Base-by-base conservation (phyloP, 306 rosid species). In the Luffa acutangula region DNA sequence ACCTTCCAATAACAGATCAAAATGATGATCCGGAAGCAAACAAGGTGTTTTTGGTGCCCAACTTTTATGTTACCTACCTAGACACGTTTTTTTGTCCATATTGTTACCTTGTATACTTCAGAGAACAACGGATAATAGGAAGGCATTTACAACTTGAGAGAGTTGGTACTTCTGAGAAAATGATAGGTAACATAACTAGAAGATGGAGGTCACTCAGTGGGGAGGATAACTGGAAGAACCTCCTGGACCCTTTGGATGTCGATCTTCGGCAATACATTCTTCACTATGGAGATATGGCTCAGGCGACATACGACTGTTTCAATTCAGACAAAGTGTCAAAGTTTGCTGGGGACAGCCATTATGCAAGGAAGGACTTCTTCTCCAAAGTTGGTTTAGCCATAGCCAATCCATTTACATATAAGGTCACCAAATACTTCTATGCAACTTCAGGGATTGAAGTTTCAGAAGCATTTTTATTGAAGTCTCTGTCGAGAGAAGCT, bases 201-300 rank as follows among this genome's bases (percentile, higher is more conserved):
- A 89, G 71, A 78, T 94, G 94, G 98, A 82, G 84, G 72, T 13
- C 80, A 2, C 92, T 88, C 10, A 89, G 91, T 52, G 97, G 97
- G 9, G 45, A 76, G 81, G 49, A 70, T 53, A 18, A 87, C n/a
- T 91, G 97, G 93, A 54, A 87, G 63, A 85, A 77, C 75, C 34
- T 91, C 4, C 65, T 91, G 52, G 90, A 87, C 10, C 97, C 96
- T 34, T 83, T 89, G 31, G 79, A 88, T 80, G 82, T 78, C n/a
- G 88, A 93, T 81, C 97, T 89, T 66, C 84, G 96, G 3, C 82
- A 60, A 17, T 91, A 87, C 87, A 59, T 91, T 53, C 71, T 93
- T 66, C 91, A 88, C 83, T 91, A 90, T 4, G 94, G 98, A 0
- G 89, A 94, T 79, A 89, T 85, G 93, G 91, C 96, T 45, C 96